Evolutionary conservation across 805 yeast species (phyloP), one percentile per base, ranked within the genome.

Genomic region (Cephaloascus albidus): DNA sequence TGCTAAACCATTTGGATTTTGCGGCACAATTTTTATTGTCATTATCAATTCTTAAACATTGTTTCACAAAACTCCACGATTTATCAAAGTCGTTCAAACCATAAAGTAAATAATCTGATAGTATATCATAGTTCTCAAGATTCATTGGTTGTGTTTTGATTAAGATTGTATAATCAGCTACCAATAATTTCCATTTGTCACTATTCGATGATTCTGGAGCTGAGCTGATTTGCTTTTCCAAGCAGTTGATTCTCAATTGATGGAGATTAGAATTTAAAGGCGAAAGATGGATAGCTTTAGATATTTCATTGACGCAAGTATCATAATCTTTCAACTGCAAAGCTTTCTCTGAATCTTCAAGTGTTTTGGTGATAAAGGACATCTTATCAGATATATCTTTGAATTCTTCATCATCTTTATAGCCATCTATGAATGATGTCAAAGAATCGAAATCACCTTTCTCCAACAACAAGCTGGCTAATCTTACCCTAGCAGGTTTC

Each of bases 41-140:
- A 57, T 86, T 84, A 56, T 90, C 90, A 35, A 76, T 70, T 40
- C 83, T 78, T 37, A 90, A 61, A 54, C 97, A 88, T 45, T 73
- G 78, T 47, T 81, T 74, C 19, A 81, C 64, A 32, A 68, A 65
- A 42, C 57, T 65, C 49, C 73, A 58, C 0, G 83, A 71, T 19
- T 67, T 66, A 14, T 74, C 74, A 42, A 70, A 75, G 33, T 76
- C 75, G 31, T 66, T 62, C 32, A 77, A 64, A 4, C 78, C 71
- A 47, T 68, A 78, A 37, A 73, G 57, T 40, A 63, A 46, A 41
- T 54, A 57, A 19, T 60, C 52, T 1, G 70, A 46, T 16, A 56
- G 39, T 14, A n/a, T 31, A 14, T 31, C 33, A 15, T 31, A 31
- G 14, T 31, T 31, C 33, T 8, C 6, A 8, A 31, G 18, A n/a